Conservation (phyloP, 441 rosid genomes). For the Erodium texanum region DNA sequence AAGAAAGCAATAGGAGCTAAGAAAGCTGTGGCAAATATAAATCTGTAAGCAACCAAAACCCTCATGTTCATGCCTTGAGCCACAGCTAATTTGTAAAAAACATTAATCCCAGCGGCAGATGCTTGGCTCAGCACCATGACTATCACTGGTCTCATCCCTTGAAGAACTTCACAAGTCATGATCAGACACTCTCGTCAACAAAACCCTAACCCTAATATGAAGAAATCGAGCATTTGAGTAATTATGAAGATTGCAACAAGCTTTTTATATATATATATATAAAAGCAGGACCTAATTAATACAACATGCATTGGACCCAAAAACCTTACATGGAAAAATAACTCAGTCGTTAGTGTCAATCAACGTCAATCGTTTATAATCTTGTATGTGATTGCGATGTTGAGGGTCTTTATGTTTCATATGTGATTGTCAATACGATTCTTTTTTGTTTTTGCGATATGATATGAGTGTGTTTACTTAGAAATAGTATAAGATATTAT, state of each 20-base stretch:
- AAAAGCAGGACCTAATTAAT: neutral
- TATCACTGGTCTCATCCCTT: conserved; percentile 18
- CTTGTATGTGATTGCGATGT: neutral
- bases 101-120: conserved; percentile 24
- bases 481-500: neutral
- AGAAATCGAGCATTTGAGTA: neutral
- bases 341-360: neutral
- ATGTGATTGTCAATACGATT: neutral
- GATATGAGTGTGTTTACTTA: neutral
- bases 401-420: too few relatives aligned
- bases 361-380: neutral
- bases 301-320: neutral
- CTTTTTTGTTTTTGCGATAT: neutral
- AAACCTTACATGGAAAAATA: too few relatives aligned
- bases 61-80: conserved; percentile 34
- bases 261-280: too few relatives aligned
- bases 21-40: conserved; percentile 29
- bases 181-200: neutral
- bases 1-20: conserved; percentile 35
- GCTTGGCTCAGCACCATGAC: conserved; percentile 36
- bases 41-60: conserved; percentile 36
- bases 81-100: conserved; percentile 31
- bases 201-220: neutral
- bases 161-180: neutral
- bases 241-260: neutral